These are phyloP conservation scores for Centrapalus pauciflorus DNA, from an alignment of 129 eudicot genomes.

Conservation along the genomic window DNA sequence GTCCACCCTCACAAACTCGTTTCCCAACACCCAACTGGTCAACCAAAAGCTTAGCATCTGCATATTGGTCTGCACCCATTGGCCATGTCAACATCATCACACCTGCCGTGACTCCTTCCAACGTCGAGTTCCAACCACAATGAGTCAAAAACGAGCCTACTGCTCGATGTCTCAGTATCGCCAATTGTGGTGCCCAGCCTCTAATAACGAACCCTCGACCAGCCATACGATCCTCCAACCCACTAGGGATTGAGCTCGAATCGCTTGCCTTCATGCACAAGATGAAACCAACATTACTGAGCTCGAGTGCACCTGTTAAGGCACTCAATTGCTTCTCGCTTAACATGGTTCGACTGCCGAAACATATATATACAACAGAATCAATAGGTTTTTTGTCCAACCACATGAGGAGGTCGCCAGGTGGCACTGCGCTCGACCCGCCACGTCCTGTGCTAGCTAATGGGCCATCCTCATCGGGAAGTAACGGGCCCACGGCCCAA, in stretches of 20 bases:
- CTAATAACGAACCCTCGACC: conserved; percentile 39
- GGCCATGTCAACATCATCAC: conserved; percentile 51
- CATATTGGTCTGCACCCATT: conserved; percentile 37
- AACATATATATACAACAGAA: conserved; percentile 31
- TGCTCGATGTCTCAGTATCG: conserved; percentile 35
- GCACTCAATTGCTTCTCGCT: conserved; percentile 22
- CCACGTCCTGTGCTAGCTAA: conserved; percentile 7
- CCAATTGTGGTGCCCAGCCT: conserved; percentile 54
- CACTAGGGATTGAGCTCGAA: conserved; percentile 22
- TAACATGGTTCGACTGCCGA: conserved; percentile 23
- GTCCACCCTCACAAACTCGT: conserved; percentile 35
- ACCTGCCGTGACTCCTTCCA: conserved; percentile 34
- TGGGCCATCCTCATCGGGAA: conserved; percentile 1
- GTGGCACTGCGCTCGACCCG: conserved; percentile 20
- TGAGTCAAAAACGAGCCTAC: conserved; percentile 48
- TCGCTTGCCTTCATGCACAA: conserved; percentile 15
- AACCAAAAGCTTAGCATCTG: conserved; percentile 31
- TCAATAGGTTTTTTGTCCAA: conserved; percentile 8
- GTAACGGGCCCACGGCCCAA: conserved; percentile 47
- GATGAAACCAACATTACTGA: conserved; percentile 14
- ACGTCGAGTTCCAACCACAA: conserved; percentile 51
- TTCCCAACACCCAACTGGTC: conserved; percentile 32
- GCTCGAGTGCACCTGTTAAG: conserved; percentile 14
- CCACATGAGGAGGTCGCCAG: conserved; percentile 23
- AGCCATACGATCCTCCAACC: conserved; percentile 36